Evolutionary conservation across 164 flowering plant genomes (phyloP).

Genomic region (Magnolia changhungtana): DNA sequence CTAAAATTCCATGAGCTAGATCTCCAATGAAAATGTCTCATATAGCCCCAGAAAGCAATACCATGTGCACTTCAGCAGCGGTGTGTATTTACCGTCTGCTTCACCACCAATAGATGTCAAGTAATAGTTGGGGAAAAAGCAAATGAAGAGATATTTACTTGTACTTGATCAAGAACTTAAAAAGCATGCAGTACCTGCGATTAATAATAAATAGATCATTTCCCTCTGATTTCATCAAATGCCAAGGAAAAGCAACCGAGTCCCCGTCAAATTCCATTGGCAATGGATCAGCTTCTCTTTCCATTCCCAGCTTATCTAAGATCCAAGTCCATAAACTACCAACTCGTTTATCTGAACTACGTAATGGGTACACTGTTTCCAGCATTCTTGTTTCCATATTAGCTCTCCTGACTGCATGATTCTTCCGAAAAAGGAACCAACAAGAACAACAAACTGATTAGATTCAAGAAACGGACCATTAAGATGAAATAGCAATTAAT

Average conservation of each 20-base stretch:
- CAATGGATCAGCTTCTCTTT: constrained; percentile 26
- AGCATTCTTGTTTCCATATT: constrained; percentile 62
- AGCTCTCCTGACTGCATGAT: constrained; percentile 91
- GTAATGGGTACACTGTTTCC: constrained; percentile 63
- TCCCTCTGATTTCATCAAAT: constrained; percentile 51
- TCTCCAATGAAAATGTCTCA: too few species aligned
- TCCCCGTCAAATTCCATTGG: constrained; percentile 38
- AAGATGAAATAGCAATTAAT: neutral
- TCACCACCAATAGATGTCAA: too few species aligned
- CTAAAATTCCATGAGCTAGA: too few species aligned
- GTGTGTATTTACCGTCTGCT: too few species aligned
- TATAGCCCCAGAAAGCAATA: too few species aligned
- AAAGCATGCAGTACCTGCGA: constrained; percentile 47
- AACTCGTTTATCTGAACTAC: constrained; percentile 26
- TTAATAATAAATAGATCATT: constrained; percentile 44
- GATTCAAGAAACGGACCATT: neutral
- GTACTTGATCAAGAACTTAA: too few species aligned
- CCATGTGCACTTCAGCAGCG: too few species aligned
- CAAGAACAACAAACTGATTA: neutral
- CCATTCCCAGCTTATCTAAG: constrained; percentile 52
- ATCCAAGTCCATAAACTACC: constrained; percentile 70
- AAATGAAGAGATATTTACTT: neutral
- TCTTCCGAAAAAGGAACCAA: constrained; percentile 41
- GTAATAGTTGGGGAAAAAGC: neutral
- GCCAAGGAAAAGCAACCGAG: constrained; percentile 72